phyloP scores from a whole-genome alignment of 306 rosid species.

The Pyrus bretschneideri region DNA sequence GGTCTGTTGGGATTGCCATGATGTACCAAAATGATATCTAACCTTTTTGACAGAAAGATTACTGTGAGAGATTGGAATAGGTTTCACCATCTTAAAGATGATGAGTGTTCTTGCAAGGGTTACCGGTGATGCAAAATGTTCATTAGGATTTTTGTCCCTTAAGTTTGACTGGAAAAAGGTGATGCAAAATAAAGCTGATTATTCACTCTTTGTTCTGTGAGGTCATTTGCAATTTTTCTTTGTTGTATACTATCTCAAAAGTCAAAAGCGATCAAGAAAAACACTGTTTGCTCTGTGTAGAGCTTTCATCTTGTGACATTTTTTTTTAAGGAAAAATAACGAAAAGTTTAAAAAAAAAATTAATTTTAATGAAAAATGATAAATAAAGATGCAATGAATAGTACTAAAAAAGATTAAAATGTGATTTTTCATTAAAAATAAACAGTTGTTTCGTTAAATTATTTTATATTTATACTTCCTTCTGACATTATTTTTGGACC shows the following conservation, averaged over 20 bases:
- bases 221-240: background rate
- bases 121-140: slow-evolving; percentile 35
- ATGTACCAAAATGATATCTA: slow-evolving; percentile 46
- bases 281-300: background rate
- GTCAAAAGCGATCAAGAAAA: background rate
- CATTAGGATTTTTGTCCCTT: background rate
- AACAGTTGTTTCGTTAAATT: too few species aligned
- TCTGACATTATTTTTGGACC: too few species aligned
- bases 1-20: slow-evolving; percentile 52
- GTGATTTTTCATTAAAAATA: too few species aligned
- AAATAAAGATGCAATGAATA: too few species aligned
- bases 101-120: slow-evolving; percentile 45
- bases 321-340: too few species aligned
- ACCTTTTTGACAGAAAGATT: slow-evolving; percentile 33
- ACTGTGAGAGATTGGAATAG: slow-evolving; percentile 49
- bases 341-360: too few species aligned
- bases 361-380: too few species aligned
- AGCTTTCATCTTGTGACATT: too few species aligned
- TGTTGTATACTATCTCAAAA: background rate
- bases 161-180: background rate
- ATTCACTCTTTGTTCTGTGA: background rate
- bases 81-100: slow-evolving; percentile 44
- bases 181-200: background rate
- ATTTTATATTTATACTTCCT: too few species aligned
- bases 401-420: too few species aligned